Evolutionary conservation across 768 basidiomycete species (phyloP).

Genomic region (Kwoniella dejecticola): DNA sequence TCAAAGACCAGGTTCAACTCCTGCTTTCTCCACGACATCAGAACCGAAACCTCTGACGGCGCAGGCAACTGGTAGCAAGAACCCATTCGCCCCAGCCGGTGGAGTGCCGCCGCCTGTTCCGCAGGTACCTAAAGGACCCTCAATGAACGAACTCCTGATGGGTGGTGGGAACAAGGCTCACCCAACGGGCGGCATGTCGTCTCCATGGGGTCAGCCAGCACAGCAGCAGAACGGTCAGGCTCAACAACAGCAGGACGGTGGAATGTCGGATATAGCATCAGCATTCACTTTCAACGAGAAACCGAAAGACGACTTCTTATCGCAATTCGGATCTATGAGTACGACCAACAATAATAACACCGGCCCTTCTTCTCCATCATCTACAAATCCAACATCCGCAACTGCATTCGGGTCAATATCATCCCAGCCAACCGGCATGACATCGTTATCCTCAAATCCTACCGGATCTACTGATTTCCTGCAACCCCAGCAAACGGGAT

Average conservation of each 20-base stretch:
- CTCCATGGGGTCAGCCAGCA: slow-evolving; percentile 10
- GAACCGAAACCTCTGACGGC: slow-evolving; percentile 69
- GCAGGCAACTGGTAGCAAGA: slow-evolving; percentile 90
- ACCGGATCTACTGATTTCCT: slow-evolving; percentile 44
- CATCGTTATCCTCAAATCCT: slow-evolving; percentile 21
- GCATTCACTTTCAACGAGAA: slow-evolving; percentile 38
- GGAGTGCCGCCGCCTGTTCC: slow-evolving; percentile 59
- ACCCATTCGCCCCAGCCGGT: slow-evolving; percentile 84
- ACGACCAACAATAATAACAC: too few species aligned
- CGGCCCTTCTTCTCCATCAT: slow-evolving; percentile 10
- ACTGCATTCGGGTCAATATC: slow-evolving; percentile 58
- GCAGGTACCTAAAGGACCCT: slow-evolving; percentile 74
- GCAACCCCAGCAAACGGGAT: slow-evolving; percentile 62
- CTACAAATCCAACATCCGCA: slow-evolving; percentile 58
- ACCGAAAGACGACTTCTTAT: slow-evolving; percentile 19
- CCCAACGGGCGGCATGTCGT: not conserved
- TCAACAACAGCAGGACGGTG: slow-evolving; percentile 13
- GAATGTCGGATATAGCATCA: slow-evolving; percentile 48
- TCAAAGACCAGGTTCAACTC: slow-evolving; percentile 45
- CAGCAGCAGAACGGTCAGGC: slow-evolving; percentile 9
- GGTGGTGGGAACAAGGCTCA: slow-evolving; percentile 59
- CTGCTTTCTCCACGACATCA: slow-evolving; percentile 21
- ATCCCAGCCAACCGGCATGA: slow-evolving; percentile 48
- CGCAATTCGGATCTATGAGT: slow-evolving; percentile 35
- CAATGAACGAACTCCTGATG: slow-evolving; percentile 75